phyloP scores from a whole-genome alignment of 2,329 filamentous ascomycete genomes.

The Triangularia verruculosa region DNA sequence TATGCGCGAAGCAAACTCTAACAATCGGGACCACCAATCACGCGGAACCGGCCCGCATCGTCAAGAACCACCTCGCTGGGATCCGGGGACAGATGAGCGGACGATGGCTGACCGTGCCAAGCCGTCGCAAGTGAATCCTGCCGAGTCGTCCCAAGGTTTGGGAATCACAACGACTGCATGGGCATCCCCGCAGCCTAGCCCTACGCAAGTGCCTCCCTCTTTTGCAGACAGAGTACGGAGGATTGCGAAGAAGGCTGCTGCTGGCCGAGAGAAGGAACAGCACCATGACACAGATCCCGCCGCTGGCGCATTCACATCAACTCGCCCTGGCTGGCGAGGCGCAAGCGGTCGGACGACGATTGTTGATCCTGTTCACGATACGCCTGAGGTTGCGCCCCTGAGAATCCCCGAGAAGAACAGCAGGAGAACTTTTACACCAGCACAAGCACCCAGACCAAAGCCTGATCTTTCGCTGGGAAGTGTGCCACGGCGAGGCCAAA shows the following conservation, averaged over 20 bases:
- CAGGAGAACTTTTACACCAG: constrained; percentile 37
- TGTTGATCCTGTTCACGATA: constrained; percentile 63
- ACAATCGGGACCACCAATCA: constrained; percentile 33
- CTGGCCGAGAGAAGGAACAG: constrained; percentile 10
- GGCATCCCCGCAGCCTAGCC: constrained; percentile 30
- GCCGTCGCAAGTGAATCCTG: constrained; percentile 55
- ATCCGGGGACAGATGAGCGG: constrained; percentile 64
- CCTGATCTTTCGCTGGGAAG: constrained; percentile 13
- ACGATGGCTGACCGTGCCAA: constrained; percentile 55
- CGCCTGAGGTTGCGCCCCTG: constrained; percentile 53
- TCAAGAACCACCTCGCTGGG: constrained; percentile 55
- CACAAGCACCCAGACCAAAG: constrained; percentile 20
- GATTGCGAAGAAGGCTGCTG: constrained; percentile 34
- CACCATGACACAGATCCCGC: constrained; percentile 33
- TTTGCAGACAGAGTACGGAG: constrained; percentile 48
- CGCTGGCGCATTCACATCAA: constrained; percentile 36
- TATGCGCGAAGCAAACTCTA: constrained; percentile 40
- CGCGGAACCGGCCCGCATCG: constrained; percentile 14
- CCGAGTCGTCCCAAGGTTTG: constrained; percentile 43
- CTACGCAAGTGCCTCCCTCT: constrained; percentile 31
- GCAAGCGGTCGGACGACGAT: constrained; percentile 66
- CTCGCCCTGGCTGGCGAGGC: constrained; percentile 66
- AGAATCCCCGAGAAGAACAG: constrained; percentile 52
- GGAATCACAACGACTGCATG: constrained; percentile 29
- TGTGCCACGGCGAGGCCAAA: constrained; percentile 25